Evolutionary conservation across 805 yeast genomes (phyloP).

Genomic region (Osmozyma mogii): DNA sequence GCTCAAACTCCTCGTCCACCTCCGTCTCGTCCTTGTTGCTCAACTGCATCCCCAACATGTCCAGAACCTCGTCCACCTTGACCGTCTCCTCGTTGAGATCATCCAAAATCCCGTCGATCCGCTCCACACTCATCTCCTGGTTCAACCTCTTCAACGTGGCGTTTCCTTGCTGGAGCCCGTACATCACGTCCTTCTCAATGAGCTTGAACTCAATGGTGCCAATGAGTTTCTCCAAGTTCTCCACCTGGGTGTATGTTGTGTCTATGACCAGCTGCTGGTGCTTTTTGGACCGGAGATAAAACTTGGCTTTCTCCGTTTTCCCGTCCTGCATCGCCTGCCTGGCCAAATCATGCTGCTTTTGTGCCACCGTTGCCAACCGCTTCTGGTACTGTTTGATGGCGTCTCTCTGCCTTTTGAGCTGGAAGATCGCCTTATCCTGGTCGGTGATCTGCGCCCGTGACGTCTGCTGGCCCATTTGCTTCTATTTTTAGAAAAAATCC

Average conservation of each 20-base stretch:
- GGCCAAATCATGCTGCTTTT: slow-evolving; percentile 57
- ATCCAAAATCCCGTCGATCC: slow-evolving; percentile 77
- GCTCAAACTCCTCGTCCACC: slow-evolving; percentile 55
- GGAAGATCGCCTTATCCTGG: slow-evolving; percentile 81
- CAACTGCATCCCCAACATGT: slow-evolving; percentile 37
- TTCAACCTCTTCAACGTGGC: slow-evolving; percentile 68
- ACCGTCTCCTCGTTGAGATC: slow-evolving; percentile 74
- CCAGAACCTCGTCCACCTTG: slow-evolving; percentile 68
- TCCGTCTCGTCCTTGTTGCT: slow-evolving; percentile 47
- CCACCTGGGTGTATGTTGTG: slow-evolving; percentile 71
- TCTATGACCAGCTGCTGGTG: slow-evolving; percentile 69
- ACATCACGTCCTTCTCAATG: slow-evolving; percentile 76
- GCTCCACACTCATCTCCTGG: slow-evolving; percentile 66
- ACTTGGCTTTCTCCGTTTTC: slow-evolving; percentile 53
- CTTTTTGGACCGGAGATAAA: slow-evolving; percentile 68
- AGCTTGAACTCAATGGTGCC: slow-evolving; percentile 81
- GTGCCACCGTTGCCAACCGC: slow-evolving; percentile 48
- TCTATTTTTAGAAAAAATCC: too few species aligned
- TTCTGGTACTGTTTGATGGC: slow-evolving; percentile 65
- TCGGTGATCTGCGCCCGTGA: slow-evolving; percentile 61
- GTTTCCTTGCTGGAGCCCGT: slow-evolving; percentile 78
- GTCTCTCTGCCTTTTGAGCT: slow-evolving; percentile 84
- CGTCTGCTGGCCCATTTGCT: slow-evolving; percentile 36
- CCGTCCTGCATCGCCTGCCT: slow-evolving; percentile 43
- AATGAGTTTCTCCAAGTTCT: slow-evolving; percentile 70